Evolutionary conservation across 2,329 filamentous ascomycete genomes (phyloP).

Genomic region (Albifimbria verrucaria): DNA sequence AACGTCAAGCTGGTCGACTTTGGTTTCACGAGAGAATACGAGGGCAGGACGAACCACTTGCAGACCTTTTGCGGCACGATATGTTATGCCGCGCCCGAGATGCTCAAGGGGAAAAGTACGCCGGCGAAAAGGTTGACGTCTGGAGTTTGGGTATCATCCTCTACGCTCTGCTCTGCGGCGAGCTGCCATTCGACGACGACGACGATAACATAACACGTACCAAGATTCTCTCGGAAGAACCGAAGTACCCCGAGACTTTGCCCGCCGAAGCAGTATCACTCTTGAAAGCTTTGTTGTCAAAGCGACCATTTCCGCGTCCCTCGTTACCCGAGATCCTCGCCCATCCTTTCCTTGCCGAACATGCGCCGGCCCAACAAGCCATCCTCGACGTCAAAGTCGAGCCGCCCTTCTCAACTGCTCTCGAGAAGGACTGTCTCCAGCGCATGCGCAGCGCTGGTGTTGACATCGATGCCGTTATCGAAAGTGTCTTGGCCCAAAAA

Average conservation of each 20-base stretch:
- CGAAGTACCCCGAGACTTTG: constrained; percentile 77
- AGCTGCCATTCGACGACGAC: constrained; percentile 94
- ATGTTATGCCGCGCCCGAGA: constrained; percentile 96
- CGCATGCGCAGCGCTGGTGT: constrained; percentile 93
- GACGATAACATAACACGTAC: constrained; percentile 83
- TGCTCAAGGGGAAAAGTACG: constrained; percentile 98
- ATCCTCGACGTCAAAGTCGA: constrained; percentile 81
- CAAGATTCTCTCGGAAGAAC: constrained; percentile 82
- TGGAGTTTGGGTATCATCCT: constrained; percentile 88
- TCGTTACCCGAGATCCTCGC: constrained; percentile 79
- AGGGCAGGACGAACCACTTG: constrained; percentile 88
- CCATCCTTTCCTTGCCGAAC: constrained; percentile 82
- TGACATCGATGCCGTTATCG: constrained; percentile 90
- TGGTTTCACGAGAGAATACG: constrained; percentile 96
- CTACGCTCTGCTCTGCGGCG: constrained; percentile 77
- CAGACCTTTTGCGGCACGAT: constrained; percentile 98
- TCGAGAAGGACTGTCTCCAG: constrained; percentile 89
- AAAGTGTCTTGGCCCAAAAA: constrained; percentile 84
- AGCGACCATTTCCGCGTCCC: constrained; percentile 81
- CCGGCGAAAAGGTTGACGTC: constrained; percentile 95
- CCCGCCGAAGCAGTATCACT: constrained; percentile 74
- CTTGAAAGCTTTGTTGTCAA: constrained; percentile 79
- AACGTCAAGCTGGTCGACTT: constrained; percentile 98
- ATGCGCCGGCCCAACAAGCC: constrained; percentile 83
- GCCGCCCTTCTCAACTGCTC: constrained; percentile 75